Evolutionary conservation across 73 alveolate genomes (phyloP), one percentile per base, ranked within the genome.

Genomic region (Urostyla sp.): DNA sequence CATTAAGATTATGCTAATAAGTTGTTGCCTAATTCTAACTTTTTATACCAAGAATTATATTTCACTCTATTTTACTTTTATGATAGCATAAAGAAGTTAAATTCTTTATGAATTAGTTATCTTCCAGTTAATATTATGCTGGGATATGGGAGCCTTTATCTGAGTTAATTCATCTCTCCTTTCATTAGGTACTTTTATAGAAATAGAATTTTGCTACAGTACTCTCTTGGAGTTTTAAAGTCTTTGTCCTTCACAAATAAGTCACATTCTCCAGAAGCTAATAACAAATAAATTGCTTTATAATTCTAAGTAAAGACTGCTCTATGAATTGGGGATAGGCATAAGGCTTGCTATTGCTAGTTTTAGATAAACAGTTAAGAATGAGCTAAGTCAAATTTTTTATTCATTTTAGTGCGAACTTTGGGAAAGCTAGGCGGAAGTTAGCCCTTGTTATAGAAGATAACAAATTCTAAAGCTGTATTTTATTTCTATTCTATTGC

Each of bases 241-340:
- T 63, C 79, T 28, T 31, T 35, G 26, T 63, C 79, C 4, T 63
- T 28, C 26, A 28, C 10, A 40, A 63, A 63, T 34, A 38, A 5
- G 23, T 63, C 27, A 23, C 79, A 63, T 43, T 28, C 48, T 3
- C 79, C 79, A 5, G 79, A 63, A 4, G 16, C 11, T 7, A 63
- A 48, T 40, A 63, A 24, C 35, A 63, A 40, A 63, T 38, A 63
- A 21, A 63, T 63, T 5, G 79, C 79, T 63, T 63, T 63, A 32
- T 63, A 37, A 40, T 63, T 63, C 13, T 10, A 13, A 63, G 59
- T 20, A 5, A 38, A 48, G 1, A 63, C 30, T 5, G 79, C 79
- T 11, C 79, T 4, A 63, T 63, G 79, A 8, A 63, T 15, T 4
- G 79, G 79, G 10, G 79, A 27, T 4, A 63, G 24, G 0, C 60